Percentiles rank a stretch among this genome's conserved stretches.
Conservation (phyloP, 2,329 filamentous ascomycete genomes). For the Diatrype stigma region DNA sequence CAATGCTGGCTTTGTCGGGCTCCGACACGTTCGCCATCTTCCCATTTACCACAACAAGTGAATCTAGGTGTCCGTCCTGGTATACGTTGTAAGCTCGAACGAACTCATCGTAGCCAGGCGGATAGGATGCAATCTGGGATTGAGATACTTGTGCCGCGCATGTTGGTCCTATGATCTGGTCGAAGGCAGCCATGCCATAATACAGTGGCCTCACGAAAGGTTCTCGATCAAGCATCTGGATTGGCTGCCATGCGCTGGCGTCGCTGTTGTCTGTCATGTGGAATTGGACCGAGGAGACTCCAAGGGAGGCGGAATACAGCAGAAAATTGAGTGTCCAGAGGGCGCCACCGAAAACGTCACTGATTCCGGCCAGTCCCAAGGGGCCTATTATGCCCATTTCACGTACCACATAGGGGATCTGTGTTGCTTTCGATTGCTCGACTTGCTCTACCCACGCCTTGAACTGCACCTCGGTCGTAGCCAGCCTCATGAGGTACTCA, state of each 20-base stretch:
- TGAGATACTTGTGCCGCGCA: conserved; percentile 39
- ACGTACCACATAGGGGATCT: conserved; percentile 43
- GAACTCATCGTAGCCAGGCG: conserved; percentile 33
- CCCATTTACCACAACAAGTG: conserved; percentile 43
- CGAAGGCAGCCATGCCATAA: conserved; percentile 47
- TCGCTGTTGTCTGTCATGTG: conserved; percentile 52
- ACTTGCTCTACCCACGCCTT: conserved; percentile 41
- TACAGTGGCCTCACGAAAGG: conserved; percentile 45
- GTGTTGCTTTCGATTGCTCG: conserved; percentile 34
- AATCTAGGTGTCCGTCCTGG: conserved; percentile 34
- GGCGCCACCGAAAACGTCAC: conserved; percentile 44
- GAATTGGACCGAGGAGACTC: conserved; percentile 44
- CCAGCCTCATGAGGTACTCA: conserved; percentile 39
- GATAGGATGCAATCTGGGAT: conserved; percentile 25
- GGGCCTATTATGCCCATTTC: conserved; percentile 49
- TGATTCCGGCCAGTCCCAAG: conserved; percentile 40
- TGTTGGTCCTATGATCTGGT: conserved; percentile 41
- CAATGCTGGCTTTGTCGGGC: conserved; percentile 32
- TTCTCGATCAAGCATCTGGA: conserved; percentile 32
- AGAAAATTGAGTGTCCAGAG: conserved; percentile 51
- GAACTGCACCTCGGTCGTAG: conserved; percentile 43
- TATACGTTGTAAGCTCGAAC: conserved; percentile 42
- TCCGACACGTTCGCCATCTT: conserved; percentile 36
- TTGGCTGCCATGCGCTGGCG: conserved; percentile 45
- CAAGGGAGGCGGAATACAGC: conserved; percentile 42